Base-by-base conservation (phyloP, 148 eudicot genomes). In the Rhododendron simsii region DNA sequence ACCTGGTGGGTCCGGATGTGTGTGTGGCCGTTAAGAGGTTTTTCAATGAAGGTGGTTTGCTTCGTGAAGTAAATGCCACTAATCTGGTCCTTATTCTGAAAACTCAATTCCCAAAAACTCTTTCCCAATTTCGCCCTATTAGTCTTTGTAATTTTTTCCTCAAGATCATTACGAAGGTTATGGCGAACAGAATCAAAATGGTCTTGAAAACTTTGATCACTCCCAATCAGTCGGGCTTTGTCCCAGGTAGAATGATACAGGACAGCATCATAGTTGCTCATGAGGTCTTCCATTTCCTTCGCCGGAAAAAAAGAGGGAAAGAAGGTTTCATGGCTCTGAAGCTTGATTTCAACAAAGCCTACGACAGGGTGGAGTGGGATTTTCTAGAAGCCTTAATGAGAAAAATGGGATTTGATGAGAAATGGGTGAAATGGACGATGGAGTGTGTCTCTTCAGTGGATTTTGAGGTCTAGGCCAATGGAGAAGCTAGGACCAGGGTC, bases 11-110 rank as follows among this genome's bases (percentile, higher is more conserved):
- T 0, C 0, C 2, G 0, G 71, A n/a, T 6, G 12, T 63, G 3
- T 8, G 28, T 1, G 0, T 1, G 2, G 71, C 30, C 1, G 13
- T n/a, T 0, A 9, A n/a, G 5, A 2, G 18, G 1, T 53, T 63
- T 8, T 63, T 63, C 2, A 2, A 2, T 1, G 13, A 8, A 0
- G 30, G 12, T 0, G 23, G 2, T 8, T 3, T 13, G 5, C 0
- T 3, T 0, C 4, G 2, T 7, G 71, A 23, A 0, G 9, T n/a
- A 3, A 63, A 63, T 9, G 12, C 12, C 3, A 63, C 71, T 1
- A 63, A 63, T 2, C 0, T 63, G 12, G 71, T n/a, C 1, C 71
- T 63, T 0, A 63, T n/a, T 2, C 71, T 14, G 0, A 63, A 63
- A 8, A 11, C 7, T 0, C 28, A 23, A 8, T 23, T 2, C n/a